Evolutionary conservation across 2,329 filamentous ascomycete species (phyloP).

Genomic region (Ascomycota sp.): DNA sequence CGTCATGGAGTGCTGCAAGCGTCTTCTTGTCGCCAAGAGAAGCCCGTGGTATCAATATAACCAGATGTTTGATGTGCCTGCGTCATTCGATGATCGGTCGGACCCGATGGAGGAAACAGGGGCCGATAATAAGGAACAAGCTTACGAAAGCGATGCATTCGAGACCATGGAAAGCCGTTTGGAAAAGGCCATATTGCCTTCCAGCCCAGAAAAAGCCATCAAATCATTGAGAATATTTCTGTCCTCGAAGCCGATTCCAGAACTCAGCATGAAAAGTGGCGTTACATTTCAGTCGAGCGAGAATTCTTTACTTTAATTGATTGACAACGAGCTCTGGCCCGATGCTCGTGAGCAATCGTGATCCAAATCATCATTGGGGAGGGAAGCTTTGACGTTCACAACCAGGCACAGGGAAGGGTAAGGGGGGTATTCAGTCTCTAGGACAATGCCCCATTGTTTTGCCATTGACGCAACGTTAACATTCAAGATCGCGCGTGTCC

Average conservation of each 20-base stretch:
- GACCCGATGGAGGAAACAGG: constrained; percentile 21
- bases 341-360: too few relatives aligned
- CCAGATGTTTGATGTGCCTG: constrained; percentile 25
- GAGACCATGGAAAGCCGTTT: constrained; percentile 35
- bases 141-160: constrained; percentile 23
- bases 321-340: too few relatives aligned
- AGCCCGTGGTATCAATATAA: constrained; percentile 35
- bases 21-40: constrained; percentile 24
- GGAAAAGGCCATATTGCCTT: constrained; percentile 27
- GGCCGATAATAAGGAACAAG: constrained; percentile 10
- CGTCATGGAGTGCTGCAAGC: constrained; percentile 42
- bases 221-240: constrained; percentile 39
- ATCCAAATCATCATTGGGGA: too few relatives aligned
- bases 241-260: constrained; percentile 27
- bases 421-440: too few relatives aligned
- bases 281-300: constrained; percentile 25
- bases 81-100: constrained; percentile 8
- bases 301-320: constrained; percentile 4
- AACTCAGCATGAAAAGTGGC: constrained; percentile 26
- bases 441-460: not conserved
- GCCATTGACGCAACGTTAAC: not conserved
- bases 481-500: not conserved
- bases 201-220: constrained; percentile 19
- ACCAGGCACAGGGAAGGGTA: too few relatives aligned
- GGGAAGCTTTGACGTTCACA: not conserved